Conservation (phyloP, 2,329 filamentous ascomycete species). For the Alternaria sp. region DNA sequence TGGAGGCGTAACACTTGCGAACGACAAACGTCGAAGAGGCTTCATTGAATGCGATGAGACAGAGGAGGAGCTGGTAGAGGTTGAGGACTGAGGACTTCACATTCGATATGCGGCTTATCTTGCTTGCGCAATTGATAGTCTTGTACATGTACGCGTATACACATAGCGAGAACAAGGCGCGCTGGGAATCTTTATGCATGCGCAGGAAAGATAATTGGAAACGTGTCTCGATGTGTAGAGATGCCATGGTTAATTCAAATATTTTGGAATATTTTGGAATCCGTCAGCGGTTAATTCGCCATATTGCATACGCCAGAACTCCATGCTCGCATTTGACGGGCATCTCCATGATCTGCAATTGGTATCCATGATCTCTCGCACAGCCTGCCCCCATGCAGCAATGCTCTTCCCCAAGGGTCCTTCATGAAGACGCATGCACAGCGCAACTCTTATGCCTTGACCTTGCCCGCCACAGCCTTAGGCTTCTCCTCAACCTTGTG, state of each 20-base stretch:
- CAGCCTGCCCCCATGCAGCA: not conserved
- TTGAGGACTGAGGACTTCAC: constrained; percentile 30
- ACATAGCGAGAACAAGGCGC: constrained; percentile 8
- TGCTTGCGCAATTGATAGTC: not conserved
- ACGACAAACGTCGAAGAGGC: constrained; percentile 58
- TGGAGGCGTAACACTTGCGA: constrained; percentile 63
- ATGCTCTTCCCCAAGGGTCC: not conserved
- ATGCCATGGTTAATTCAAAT: not conserved
- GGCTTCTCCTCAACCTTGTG: constrained; percentile 42
- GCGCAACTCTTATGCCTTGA: constrained; percentile 29
- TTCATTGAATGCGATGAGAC: constrained; percentile 62
- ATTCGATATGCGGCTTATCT: not conserved
- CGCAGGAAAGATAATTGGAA: not conserved
- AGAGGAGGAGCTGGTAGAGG: constrained; percentile 55
- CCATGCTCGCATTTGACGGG: constrained; percentile 6
- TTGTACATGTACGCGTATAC: constrained; percentile 21
- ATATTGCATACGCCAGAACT: constrained; percentile 16
- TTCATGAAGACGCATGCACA: constrained; percentile 1
- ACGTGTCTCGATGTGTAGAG: not conserved
- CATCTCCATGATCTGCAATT: not conserved
- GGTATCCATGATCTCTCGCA: constrained; percentile 1
- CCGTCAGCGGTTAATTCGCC: not conserved
- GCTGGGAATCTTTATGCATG: not conserved
- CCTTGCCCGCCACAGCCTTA: constrained; percentile 40
- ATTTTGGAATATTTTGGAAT: constrained; percentile 5